Evolutionary conservation across 1,284 basidiomycete genomes (phyloP).

Genomic region (Trametes versicolor): DNA sequence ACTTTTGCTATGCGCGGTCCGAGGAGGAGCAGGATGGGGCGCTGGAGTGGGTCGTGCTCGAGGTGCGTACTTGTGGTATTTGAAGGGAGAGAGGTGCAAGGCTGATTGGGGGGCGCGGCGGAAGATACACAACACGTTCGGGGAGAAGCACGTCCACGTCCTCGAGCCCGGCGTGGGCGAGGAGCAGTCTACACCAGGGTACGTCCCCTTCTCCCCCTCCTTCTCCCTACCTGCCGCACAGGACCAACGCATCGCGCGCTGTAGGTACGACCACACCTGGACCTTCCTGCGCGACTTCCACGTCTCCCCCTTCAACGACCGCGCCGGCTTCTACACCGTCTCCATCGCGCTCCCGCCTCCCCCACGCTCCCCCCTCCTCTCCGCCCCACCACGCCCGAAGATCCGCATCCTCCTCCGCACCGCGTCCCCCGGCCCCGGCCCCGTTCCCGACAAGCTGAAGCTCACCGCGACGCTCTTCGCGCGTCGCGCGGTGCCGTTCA

Average conservation of each 20-base stretch:
- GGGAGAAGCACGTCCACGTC: conserved; percentile 73
- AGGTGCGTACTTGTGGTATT: conserved; percentile 48
- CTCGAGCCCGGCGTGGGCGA: conserved; percentile 60
- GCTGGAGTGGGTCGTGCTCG: conserved; percentile 66
- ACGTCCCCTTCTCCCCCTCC: conserved; percentile 28
- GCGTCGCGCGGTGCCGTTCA: conserved; percentile 52
- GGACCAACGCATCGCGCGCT: background rate
- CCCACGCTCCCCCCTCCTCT: conserved; percentile 45
- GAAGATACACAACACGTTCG: conserved; percentile 84
- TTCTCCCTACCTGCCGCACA: background rate
- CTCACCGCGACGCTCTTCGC: conserved; percentile 58
- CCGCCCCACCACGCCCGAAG: conserved; percentile 46
- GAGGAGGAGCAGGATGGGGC: conserved; percentile 14
- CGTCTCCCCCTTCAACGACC: conserved; percentile 85
- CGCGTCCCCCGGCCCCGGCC: conserved; percentile 19
- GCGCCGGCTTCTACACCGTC: conserved; percentile 72
- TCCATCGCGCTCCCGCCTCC: conserved; percentile 58
- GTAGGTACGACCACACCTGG: conserved; percentile 76
- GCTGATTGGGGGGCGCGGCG: background rate
- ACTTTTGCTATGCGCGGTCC: conserved; percentile 66
- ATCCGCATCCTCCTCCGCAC: conserved; percentile 57
- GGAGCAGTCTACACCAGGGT: conserved; percentile 52
- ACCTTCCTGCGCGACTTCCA: conserved; percentile 79
- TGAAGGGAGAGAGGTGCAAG: too few relatives aligned
- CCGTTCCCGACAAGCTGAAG: conserved; percentile 52